Conservation (phyloP, 2,329 filamentous ascomycete species). For the Colletotrichum salicis region DNA sequence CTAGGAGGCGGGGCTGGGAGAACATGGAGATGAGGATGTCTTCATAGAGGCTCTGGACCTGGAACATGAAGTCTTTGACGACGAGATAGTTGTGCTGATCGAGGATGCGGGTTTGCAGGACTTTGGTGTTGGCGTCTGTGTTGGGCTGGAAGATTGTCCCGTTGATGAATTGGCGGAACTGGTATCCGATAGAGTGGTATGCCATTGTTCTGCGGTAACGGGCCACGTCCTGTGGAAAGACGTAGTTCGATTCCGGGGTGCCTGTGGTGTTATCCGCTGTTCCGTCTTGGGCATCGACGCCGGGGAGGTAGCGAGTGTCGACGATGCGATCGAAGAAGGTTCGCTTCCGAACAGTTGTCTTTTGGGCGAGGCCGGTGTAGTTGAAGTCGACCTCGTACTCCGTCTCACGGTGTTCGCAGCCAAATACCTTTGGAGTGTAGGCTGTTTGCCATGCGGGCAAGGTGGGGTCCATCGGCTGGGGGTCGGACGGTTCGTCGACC, state of each 20-base stretch:
- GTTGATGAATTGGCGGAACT: slow-evolving; percentile 44
- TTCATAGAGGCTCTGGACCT: slow-evolving; percentile 45
- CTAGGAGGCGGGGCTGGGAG: slow-evolving; percentile 46
- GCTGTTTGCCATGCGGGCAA: slow-evolving; percentile 42
- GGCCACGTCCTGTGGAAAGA: slow-evolving; percentile 38
- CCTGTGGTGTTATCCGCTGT: slow-evolving; percentile 46
- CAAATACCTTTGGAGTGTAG: slow-evolving; percentile 46
- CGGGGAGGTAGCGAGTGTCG: slow-evolving; percentile 42
- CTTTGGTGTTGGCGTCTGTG: slow-evolving; percentile 43
- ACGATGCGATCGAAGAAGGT: slow-evolving; percentile 41
- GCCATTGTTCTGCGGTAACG: slow-evolving; percentile 45
- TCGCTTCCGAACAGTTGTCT: slow-evolving; percentile 37
- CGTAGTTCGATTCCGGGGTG: slow-evolving; percentile 40
- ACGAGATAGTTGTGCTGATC: slow-evolving; percentile 44
- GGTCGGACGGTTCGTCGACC: slow-evolving; percentile 39
- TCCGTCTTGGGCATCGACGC: slow-evolving; percentile 43
- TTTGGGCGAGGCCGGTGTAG: slow-evolving; percentile 41
- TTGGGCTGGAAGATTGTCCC: slow-evolving; percentile 43
- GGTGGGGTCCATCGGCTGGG: slow-evolving; percentile 33
- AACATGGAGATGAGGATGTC: slow-evolving; percentile 49
- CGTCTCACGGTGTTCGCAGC: slow-evolving; percentile 49
- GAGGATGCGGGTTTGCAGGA: slow-evolving; percentile 54
- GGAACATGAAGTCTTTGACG: slow-evolving; percentile 38
- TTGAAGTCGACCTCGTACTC: slow-evolving; percentile 45
- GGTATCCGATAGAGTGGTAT: slow-evolving; percentile 46